phyloP scores from a whole-genome alignment of 108 stramenopile genomes.

The Cylindrotheca fusiformis region DNA sequence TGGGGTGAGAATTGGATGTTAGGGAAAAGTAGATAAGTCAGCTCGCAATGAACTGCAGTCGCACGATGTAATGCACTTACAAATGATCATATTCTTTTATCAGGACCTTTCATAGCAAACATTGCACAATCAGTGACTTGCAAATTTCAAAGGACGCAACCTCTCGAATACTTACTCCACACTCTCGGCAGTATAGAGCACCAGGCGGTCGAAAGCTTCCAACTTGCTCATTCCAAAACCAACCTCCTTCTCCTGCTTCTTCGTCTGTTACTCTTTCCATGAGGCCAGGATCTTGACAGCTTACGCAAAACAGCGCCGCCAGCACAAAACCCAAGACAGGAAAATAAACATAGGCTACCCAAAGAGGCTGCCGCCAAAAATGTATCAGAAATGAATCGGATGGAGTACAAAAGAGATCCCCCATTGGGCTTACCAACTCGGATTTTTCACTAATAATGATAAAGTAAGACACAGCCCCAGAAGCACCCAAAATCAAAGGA shows the following conservation, averaged over 20 bases:
- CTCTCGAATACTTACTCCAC: slow-evolving; percentile 36
- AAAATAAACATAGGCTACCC: slow-evolving; percentile 75
- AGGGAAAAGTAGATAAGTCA: too few relatives aligned
- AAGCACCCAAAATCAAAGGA: slow-evolving; percentile 68
- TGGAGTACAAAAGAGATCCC: neutral
- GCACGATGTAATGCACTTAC: slow-evolving; percentile 21
- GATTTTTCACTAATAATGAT: slow-evolving; percentile 63
- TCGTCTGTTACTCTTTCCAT: slow-evolving; percentile 82
- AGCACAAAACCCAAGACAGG: slow-evolving; percentile 64
- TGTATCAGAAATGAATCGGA: neutral
- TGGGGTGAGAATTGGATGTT: too few relatives aligned
- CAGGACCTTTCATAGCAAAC: slow-evolving; percentile 26
- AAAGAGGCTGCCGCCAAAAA: slow-evolving; percentile 47
- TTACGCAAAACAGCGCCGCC: slow-evolving; percentile 67
- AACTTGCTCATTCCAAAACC: slow-evolving; percentile 93
- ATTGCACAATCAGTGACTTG: neutral
- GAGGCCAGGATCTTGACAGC: slow-evolving; percentile 86
- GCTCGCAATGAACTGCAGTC: neutral
- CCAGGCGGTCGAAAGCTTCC: slow-evolving; percentile 87
- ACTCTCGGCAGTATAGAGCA: slow-evolving; percentile 85
- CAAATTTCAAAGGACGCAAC: slow-evolving; percentile 13
- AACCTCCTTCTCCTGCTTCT: slow-evolving; percentile 82
- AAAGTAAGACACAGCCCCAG: slow-evolving; percentile 62
- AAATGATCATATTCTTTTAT: slow-evolving; percentile 87
- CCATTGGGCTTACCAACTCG: slow-evolving; percentile 39